Evolutionary conservation across 495 filamentous ascomycete genomes (phyloP).

Genomic region (Melanomma pulvis-pyrius): DNA sequence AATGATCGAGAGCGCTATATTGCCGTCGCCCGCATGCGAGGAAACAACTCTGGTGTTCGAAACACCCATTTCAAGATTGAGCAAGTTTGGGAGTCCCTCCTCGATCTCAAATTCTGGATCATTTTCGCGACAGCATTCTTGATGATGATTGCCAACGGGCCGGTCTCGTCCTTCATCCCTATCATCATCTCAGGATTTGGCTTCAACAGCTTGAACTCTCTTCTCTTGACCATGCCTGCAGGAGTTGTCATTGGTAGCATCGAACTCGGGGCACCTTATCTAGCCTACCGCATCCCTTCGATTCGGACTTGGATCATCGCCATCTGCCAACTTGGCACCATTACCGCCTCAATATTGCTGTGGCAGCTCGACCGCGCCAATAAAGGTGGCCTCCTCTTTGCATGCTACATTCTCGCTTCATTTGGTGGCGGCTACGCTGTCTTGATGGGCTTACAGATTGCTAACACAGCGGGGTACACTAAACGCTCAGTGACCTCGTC

Average conservation of each 20-base stretch:
- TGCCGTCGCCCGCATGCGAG: constrained; percentile 39
- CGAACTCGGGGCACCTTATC: constrained; percentile 44
- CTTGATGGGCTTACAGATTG: constrained; percentile 51
- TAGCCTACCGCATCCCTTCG: constrained; percentile 37
- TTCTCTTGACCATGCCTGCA: constrained; percentile 50
- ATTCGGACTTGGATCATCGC: constrained; percentile 33
- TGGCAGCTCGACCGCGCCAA: constrained; percentile 43
- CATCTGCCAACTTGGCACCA: constrained; percentile 32
- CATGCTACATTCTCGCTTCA: constrained; percentile 46
- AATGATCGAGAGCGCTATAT: constrained; percentile 41
- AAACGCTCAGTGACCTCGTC: constrained; percentile 47
- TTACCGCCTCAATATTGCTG: constrained; percentile 44
- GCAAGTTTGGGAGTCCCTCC: constrained; percentile 52
- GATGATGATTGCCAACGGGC: constrained; percentile 51
- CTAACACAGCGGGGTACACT: constrained; percentile 54
- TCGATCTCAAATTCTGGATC: constrained; percentile 52
- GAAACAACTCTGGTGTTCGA: constrained; percentile 41
- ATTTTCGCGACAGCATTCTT: constrained; percentile 46
- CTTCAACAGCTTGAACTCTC: constrained; percentile 50
- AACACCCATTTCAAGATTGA: constrained; percentile 41
- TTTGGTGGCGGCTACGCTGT: constrained; percentile 41
- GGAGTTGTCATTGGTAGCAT: constrained; percentile 48
- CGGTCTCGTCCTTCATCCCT: constrained; percentile 48
- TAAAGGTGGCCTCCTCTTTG: constrained; percentile 51
- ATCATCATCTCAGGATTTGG: constrained; percentile 54